These are phyloP conservation scores for Rutstroemia sp. DNA, from an alignment of 2,329 filamentous ascomycete species.

Conservation along the genomic window DNA sequence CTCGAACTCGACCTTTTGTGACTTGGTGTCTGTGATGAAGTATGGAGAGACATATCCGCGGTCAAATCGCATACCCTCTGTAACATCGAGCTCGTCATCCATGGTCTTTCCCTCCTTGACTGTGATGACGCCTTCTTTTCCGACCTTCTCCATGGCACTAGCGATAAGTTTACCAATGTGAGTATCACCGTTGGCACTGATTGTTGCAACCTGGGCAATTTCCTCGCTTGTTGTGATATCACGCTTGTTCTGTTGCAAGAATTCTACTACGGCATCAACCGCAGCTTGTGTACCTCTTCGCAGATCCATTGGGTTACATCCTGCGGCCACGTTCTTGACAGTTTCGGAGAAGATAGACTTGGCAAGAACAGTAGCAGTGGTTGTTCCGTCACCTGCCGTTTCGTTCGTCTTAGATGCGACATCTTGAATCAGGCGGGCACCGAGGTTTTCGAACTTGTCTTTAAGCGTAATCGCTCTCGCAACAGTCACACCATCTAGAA, in stretches of 20 bases:
- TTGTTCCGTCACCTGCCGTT: conserved; percentile 96
- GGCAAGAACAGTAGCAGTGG: conserved; percentile 92
- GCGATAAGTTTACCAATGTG: conserved; percentile 95
- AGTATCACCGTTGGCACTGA: conserved; percentile 92
- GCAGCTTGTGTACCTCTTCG: conserved; percentile 94
- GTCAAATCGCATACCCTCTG: conserved; percentile 99
- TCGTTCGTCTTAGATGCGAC: conserved; percentile 99
- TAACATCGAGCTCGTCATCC: conserved; percentile 95
- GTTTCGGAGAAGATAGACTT: conserved; percentile 99
- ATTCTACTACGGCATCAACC: conserved; percentile 90
- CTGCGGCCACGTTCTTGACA: conserved; percentile 98
- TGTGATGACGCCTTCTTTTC: conserved; percentile 99
- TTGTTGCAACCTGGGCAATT: conserved; percentile 96
- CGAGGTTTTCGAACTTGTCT: conserved; percentile 99
- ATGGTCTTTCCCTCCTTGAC: conserved; percentile 99
- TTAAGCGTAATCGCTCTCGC: conserved; percentile 85
- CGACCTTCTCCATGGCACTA: conserved; percentile 99
- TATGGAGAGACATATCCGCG: conserved; percentile 97
- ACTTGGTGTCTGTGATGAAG: conserved; percentile 99
- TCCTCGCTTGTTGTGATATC: conserved; percentile 97
- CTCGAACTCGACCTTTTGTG: conserved; percentile 99
- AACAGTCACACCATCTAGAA: conserved; percentile 75
- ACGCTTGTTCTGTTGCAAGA: conserved; percentile 89
- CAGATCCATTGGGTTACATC: conserved; percentile 99
- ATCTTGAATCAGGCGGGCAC: conserved; percentile 91